Evolutionary conservation across 2,329 filamentous ascomycete species (phyloP).

Genomic region (Lasiodiplodia hormozganensis): DNA sequence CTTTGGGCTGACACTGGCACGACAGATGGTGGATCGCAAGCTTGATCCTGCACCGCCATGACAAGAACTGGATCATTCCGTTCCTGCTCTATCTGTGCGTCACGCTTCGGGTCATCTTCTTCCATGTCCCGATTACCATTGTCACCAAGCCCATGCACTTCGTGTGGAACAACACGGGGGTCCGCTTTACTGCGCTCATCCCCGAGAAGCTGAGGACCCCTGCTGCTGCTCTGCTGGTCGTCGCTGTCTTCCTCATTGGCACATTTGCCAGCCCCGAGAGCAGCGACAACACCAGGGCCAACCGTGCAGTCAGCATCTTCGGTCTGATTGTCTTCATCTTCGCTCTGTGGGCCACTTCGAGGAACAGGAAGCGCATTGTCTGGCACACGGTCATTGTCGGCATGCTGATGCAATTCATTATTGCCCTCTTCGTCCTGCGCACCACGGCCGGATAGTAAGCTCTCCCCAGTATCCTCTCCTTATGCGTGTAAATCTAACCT

Average conservation of each 20-base stretch:
- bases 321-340: slow-evolving; percentile 76
- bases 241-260: slow-evolving; percentile 78
- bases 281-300: slow-evolving; percentile 77
- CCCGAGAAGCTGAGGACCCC: slow-evolving; percentile 71
- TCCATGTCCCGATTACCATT: slow-evolving; percentile 73
- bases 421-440: slow-evolving; percentile 86
- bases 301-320: slow-evolving; percentile 81
- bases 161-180: slow-evolving; percentile 71
- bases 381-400: slow-evolving; percentile 75
- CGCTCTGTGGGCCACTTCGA: slow-evolving; percentile 73
- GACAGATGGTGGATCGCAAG: slow-evolving; percentile 77
- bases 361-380: slow-evolving; percentile 64
- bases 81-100: slow-evolving; percentile 82
- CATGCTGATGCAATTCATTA: slow-evolving; percentile 86
- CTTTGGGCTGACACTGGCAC: slow-evolving; percentile 23
- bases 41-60: slow-evolving; percentile 72
- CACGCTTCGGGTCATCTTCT: slow-evolving; percentile 74
- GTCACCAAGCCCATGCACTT: slow-evolving; percentile 71
- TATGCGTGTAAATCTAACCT: neutral
- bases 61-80: slow-evolving; percentile 82
- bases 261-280: slow-evolving; percentile 76
- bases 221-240: slow-evolving; percentile 67
- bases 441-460: slow-evolving; percentile 71
- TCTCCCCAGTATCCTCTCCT: neutral
- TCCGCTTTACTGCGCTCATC: slow-evolving; percentile 65